Percentiles rank a stretch among this genome's conserved stretches.
Conservation (phyloP, 371 early-diverging fungal genomes). For the Vittaforma corneae region DNA sequence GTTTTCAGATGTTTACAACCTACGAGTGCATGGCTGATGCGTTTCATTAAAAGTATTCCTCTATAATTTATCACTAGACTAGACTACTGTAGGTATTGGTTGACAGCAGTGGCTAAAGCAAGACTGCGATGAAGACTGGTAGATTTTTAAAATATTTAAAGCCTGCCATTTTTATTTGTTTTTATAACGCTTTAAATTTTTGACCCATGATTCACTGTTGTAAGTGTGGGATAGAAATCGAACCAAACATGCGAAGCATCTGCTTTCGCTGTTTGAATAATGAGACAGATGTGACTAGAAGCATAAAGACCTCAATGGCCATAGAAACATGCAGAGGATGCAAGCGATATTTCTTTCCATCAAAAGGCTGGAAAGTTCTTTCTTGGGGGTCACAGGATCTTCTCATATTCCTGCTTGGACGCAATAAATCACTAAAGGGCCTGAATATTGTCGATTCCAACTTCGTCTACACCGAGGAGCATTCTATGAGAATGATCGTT, state of each 20-base stretch:
- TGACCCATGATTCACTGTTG: constrained; percentile 67
- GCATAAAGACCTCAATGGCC: constrained; percentile 71
- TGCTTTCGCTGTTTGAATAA: constrained; percentile 89
- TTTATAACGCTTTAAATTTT: constrained; percentile 1
- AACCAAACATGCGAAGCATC: constrained; percentile 90
- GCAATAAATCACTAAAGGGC: constrained; percentile 62
- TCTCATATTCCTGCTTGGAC: constrained; percentile 79
- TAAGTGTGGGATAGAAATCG: constrained; percentile 82
- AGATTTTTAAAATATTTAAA: constrained; percentile 13
- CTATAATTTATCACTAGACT: not conserved
- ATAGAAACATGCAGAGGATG: constrained; percentile 86
- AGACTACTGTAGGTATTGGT: not conserved
- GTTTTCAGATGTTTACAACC: no score
- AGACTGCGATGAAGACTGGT: not conserved
- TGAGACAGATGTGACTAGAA: constrained; percentile 66
- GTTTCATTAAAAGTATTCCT: not conserved
- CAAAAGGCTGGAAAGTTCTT: constrained; percentile 74
- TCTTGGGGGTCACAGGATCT: constrained; percentile 82
- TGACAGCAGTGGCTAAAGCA: not conserved
- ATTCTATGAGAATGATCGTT: constrained; percentile 79
- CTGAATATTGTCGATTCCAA: constrained; percentile 87
- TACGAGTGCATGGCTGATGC: no score
- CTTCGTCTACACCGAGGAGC: constrained; percentile 96
- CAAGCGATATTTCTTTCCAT: constrained; percentile 88
- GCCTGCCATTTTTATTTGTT: not conserved